Evolutionary conservation across 352 stramenopile species (phyloP), one percentile per base, ranked within the genome.

Genomic region (Poterioochromonas sp.): DNA sequence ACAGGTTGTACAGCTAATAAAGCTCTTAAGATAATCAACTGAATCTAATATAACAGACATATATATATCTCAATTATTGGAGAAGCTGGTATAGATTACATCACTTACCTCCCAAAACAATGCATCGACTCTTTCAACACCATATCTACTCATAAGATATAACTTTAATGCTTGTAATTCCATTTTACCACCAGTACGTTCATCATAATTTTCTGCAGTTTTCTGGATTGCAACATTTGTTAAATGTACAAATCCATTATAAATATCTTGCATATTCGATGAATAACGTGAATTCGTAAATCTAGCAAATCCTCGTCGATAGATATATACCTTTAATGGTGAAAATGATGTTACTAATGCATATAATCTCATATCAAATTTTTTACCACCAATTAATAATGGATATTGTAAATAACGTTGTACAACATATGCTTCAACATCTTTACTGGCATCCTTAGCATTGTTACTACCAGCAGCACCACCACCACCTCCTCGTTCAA

Each of bases 191-290:
- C 92, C 91, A 70, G 93, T 87, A 79, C 92, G 83, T 71, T 92
- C 93, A 85, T 96, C 93, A 87, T 96, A 97, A 79, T 95, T 86
- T 54, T 95, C 89, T 18, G 87, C 92, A 0, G 90, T 96, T 83
- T 97, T 97, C 82, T 97, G 92, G 70, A 97, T 94, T 51, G 91
- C 90, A 51, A 96, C 89, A 81, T 97, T 97, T 2, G 92, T 96
- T 18, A 97, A 88, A 84, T 97, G 92, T 73, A 97, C 92, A 73
- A 93, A 94, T 41, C 86, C 90, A 76, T 95, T 95, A 47, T 89
- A 88, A 34, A 95, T 93, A 80, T 93, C 88, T 76, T 84, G 90
- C 20, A 87, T 84, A 68, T 93, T 90, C 76, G 91, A 92, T 35
- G 87, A 93, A 84, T 93, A 96, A n/a, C 90, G 87, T 37, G 63